A percentile compares a stretch with the other conserved stretches of the same genome.
Conservation (phyloP, 1,284 basidiomycete species). For the Butyriboletus appendiculatus region DNA sequence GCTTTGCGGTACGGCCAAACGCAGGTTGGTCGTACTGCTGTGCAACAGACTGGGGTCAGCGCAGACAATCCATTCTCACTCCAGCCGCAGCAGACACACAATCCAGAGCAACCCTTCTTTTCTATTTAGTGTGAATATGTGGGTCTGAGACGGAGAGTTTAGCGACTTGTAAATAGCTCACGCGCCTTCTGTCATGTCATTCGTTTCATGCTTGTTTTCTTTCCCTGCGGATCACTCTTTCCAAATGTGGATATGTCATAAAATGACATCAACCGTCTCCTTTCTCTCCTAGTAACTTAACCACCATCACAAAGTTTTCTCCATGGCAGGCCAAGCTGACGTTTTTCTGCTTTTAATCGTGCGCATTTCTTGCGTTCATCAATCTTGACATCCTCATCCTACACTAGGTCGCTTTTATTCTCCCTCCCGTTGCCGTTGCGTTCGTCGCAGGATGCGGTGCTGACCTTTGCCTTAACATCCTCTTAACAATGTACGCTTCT, state of each 20-base stretch:
- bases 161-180: conserved; percentile 14
- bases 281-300: background rate
- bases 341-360: conserved; percentile 20
- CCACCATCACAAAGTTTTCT: background rate
- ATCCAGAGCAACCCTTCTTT: conserved; percentile 83
- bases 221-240: background rate
- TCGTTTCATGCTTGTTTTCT: conserved; percentile 21
- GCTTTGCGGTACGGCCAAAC: conserved; percentile 74
- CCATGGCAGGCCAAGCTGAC: conserved; percentile 27
- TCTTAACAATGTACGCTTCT: conserved; percentile 56
- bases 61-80: conserved; percentile 77
- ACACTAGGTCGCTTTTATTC: conserved; percentile 67
- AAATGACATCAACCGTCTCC: conserved; percentile 27
- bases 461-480: conserved; percentile 69
- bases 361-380: background rate
- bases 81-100: conserved; percentile 58
- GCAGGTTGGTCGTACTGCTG: conserved; percentile 55
- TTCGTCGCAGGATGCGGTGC: conserved; percentile 68
- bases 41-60: conserved; percentile 58
- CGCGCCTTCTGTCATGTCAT: background rate
- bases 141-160: background rate
- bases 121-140: conserved; percentile 49
- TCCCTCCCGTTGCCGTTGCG: conserved; percentile 57
- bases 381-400: background rate
- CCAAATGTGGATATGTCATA: conserved; percentile 17